These are phyloP conservation scores for Claviceps cyperi DNA, from an alignment of 2,329 filamentous ascomycete species.

Conservation along the genomic window DNA sequence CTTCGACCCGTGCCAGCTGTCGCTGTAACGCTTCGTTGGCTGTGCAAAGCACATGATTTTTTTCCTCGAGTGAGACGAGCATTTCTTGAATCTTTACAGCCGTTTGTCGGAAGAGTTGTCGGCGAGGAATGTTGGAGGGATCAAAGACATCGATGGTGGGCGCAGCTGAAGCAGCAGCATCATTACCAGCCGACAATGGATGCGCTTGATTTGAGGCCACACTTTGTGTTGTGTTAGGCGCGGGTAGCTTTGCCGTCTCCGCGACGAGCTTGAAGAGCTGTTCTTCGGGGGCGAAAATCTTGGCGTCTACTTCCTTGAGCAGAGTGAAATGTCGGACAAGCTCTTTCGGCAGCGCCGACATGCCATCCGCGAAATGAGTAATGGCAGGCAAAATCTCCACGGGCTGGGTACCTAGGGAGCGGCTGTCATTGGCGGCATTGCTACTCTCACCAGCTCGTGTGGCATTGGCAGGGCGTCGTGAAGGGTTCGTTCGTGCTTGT, in stretches of 20 bases:
- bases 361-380: conserved; percentile 75
- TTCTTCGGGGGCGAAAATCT: conserved; percentile 80
- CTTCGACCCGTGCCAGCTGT: conserved; percentile 72
- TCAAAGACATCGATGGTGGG: conserved; percentile 29
- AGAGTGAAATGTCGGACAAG: conserved; percentile 91
- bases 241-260: conserved; percentile 37
- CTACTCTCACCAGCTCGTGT: conserved; percentile 28
- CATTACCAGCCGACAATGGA: conserved; percentile 16
- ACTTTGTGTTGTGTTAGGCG: too few species aligned
- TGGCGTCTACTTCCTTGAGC: conserved; percentile 94
- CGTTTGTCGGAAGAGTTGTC: conserved; percentile 64
- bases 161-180: conserved; percentile 6
- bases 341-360: conserved; percentile 85
- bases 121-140: conserved; percentile 46
- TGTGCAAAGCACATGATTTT: conserved; percentile 89
- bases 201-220: conserved; percentile 19
- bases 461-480: conserved; percentile 36
- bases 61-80: conserved; percentile 85
- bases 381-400: conserved; percentile 54
- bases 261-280: conserved; percentile 63
- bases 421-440: conserved; percentile 30
- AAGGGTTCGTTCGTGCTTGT: conserved; percentile 50
- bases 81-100: conserved; percentile 69
- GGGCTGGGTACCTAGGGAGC: conserved; percentile 36
- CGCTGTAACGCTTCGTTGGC: conserved; percentile 80